phyloP scores from a whole-genome alignment of 169 alveolate genomes.

The Plasmodium malariae region DNA sequence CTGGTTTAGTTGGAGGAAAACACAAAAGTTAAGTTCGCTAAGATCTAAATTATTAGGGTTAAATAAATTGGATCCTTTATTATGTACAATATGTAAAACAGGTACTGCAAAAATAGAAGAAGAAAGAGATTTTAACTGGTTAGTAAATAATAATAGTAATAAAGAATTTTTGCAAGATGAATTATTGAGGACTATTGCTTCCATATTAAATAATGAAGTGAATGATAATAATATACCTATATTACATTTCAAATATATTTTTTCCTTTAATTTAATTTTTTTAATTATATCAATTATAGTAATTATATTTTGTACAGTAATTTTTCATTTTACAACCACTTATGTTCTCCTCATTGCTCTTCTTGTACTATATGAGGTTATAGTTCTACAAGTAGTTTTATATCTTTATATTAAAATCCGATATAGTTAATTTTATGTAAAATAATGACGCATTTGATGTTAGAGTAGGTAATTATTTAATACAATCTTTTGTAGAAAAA shows the following conservation, averaged over 20 bases:
- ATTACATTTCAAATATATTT: slow-evolving; percentile 65
- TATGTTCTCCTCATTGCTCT: slow-evolving; percentile 43
- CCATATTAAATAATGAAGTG: slow-evolving; percentile 41
- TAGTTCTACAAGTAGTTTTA: slow-evolving; percentile 51
- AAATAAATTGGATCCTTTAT: slow-evolving; percentile 64
- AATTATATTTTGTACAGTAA: slow-evolving; percentile 20
- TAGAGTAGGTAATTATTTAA: no score
- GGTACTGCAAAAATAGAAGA: slow-evolving; percentile 73
- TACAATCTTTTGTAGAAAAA: no score
- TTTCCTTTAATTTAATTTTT: slow-evolving; percentile 40
- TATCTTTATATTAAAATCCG: slow-evolving; percentile 37
- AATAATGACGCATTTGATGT: no score
- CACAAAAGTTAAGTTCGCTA: slow-evolving; percentile 58
- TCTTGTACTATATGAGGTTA: slow-evolving; percentile 51
- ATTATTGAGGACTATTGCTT: slow-evolving; percentile 50
- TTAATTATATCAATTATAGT: slow-evolving; percentile 25
- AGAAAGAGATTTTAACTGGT: slow-evolving; percentile 63
- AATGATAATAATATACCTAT: slow-evolving; percentile 18
- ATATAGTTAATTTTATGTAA: slow-evolving; percentile 26
- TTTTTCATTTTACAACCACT: slow-evolving; percentile 38
- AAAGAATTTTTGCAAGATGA: slow-evolving; percentile 75
- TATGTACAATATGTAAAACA: slow-evolving; percentile 75
- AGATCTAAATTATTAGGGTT: slow-evolving; percentile 58
- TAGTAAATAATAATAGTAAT: slow-evolving; percentile 18
- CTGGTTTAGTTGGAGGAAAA: slow-evolving; percentile 60